A percentile compares a stretch with the other conserved stretches of the same genome.
phyloP scores from a whole-genome alignment of 495 filamentous ascomycete genomes.

The Penicillium bovifimosum region DNA sequence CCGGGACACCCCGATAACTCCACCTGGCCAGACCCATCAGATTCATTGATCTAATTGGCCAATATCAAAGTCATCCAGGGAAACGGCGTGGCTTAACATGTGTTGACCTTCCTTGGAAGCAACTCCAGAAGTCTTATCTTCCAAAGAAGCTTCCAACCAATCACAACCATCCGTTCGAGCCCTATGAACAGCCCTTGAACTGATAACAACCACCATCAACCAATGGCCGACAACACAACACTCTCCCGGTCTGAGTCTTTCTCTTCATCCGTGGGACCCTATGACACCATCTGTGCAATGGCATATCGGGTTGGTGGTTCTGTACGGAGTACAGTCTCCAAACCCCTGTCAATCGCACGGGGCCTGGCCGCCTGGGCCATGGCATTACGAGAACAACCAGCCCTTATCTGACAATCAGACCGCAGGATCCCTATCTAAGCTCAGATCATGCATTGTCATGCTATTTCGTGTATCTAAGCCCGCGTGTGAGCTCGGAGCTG shows the following conservation, averaged over 20 bases:
- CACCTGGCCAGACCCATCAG: not conserved
- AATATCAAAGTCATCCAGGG: not conserved
- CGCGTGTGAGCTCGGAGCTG: conserved; percentile 29
- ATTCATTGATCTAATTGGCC: not conserved
- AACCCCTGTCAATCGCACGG: not conserved
- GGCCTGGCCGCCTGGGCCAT: no score
- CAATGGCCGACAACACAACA: not conserved
- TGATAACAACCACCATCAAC: conserved; percentile 5
- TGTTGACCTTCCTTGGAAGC: no score
- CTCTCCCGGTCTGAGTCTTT: not conserved
- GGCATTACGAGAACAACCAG: conserved; percentile 4
- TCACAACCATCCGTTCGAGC: not conserved
- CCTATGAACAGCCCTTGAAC: not conserved
- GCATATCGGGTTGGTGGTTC: not conserved
- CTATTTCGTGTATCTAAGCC: no score
- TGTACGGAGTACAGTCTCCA: not conserved
- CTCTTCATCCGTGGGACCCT: not conserved
- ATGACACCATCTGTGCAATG: not conserved
- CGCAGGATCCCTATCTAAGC: conserved; percentile 6
- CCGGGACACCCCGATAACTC: not conserved
- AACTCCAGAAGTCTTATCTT: conserved; percentile 5
- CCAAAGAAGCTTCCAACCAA: not conserved
- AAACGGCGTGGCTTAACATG: not conserved
- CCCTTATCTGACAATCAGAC: conserved; percentile 2
- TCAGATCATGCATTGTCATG: not conserved